Conservation (phyloP, 2,329 filamentous ascomycete genomes). For the Chaetomium globosum region DNA sequence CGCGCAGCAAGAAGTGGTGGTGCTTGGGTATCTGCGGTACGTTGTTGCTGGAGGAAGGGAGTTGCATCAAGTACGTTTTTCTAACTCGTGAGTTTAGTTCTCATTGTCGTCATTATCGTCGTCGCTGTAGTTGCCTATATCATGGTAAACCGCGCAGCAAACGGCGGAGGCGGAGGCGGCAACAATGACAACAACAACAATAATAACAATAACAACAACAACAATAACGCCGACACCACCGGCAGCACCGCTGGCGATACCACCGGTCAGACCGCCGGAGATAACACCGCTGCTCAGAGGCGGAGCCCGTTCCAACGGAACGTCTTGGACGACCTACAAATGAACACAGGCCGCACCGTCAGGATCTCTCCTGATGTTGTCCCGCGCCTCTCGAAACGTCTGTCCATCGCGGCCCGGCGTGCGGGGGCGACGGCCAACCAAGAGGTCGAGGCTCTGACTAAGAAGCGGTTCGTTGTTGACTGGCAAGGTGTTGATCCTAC, state of each 20-base stretch:
- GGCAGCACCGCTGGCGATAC: background rate
- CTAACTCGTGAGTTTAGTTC: slow-evolving; percentile 44
- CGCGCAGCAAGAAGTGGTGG: slow-evolving; percentile 94
- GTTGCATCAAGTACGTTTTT: slow-evolving; percentile 10
- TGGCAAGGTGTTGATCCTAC: slow-evolving; percentile 21
- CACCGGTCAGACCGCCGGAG: background rate
- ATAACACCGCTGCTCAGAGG: slow-evolving; percentile 25
- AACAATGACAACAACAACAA: slow-evolving; percentile 32
- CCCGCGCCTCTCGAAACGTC: slow-evolving; percentile 15
- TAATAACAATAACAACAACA: slow-evolving; percentile 42
- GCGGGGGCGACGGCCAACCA: background rate
- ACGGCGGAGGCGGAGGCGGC: slow-evolving; percentile 29
- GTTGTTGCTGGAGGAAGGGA: slow-evolving; percentile 36
- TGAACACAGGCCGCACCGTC: slow-evolving; percentile 38
- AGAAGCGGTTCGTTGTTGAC: slow-evolving; percentile 30
- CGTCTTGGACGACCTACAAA: slow-evolving; percentile 35
- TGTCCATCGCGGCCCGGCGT: slow-evolving; percentile 6
- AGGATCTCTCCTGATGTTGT: slow-evolving; percentile 29
- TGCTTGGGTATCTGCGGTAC: slow-evolving; percentile 75
- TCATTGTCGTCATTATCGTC: slow-evolving; percentile 56
- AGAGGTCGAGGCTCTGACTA: background rate
- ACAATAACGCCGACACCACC: background rate
- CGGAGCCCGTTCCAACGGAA: slow-evolving; percentile 30
- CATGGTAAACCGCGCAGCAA: slow-evolving; percentile 44
- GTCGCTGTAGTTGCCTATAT: slow-evolving; percentile 56